phyloP scores from a whole-genome alignment of 148 eudicot species.

The Fagopyrum esculentum region DNA sequence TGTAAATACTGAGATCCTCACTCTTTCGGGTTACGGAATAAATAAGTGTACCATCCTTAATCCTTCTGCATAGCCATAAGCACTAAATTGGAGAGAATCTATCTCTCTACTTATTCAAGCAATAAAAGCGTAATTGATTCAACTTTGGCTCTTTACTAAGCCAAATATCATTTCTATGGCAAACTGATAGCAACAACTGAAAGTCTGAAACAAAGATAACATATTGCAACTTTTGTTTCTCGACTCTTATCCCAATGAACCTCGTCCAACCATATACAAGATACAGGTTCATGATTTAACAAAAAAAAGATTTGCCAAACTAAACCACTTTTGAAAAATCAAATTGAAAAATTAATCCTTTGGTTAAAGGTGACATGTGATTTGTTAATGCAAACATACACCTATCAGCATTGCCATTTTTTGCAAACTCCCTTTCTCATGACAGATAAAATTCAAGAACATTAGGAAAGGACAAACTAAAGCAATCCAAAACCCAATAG shows the following conservation, averaged over 20 bases:
- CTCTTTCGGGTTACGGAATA: not conserved
- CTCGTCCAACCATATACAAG: not conserved
- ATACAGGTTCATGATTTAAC: not conserved
- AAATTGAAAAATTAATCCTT: too few species aligned
- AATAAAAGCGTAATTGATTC: not conserved
- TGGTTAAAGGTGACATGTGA: too few species aligned
- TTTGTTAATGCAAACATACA: too few species aligned
- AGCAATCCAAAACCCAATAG: not conserved
- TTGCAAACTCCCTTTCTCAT: too few species aligned
- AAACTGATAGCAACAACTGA: not conserved
- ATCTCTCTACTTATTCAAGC: not conserved
- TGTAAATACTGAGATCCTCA: not conserved
- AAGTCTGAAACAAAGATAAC: not conserved
- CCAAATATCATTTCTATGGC: not conserved
- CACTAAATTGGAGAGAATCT: not conserved
- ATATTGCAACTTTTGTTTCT: not conserved
- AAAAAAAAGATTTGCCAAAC: not conserved
- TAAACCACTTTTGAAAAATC: too few species aligned
- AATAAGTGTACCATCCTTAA: not conserved
- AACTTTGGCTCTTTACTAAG: not conserved
- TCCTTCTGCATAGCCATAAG: not conserved
- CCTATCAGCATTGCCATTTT: too few species aligned
- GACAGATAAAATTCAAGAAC: too few species aligned
- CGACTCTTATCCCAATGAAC: not conserved
- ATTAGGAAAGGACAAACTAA: too few species aligned